phyloP scores from a whole-genome alignment of 2,329 filamentous ascomycete genomes.

The Botryotinia globosa region DNA sequence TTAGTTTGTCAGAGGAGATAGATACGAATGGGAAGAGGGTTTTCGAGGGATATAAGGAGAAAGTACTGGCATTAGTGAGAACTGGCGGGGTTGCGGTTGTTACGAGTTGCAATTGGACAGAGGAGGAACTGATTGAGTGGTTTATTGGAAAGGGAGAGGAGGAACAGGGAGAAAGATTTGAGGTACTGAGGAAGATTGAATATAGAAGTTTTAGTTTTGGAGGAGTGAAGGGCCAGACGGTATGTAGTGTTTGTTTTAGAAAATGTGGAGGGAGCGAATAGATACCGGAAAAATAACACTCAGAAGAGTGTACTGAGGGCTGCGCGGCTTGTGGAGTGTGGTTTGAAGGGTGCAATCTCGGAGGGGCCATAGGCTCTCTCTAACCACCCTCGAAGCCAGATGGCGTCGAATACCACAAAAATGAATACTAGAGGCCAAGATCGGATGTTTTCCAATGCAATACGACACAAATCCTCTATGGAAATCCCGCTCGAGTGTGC shows the following conservation, averaged over 20 bases:
- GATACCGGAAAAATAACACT: neutral
- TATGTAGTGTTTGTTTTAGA: slow-evolving; percentile 81
- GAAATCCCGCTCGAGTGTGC: neutral
- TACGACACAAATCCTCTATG: too few relatives aligned
- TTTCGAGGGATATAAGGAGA: slow-evolving; percentile 71
- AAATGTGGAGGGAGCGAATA: slow-evolving; percentile 37
- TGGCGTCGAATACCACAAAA: too few relatives aligned
- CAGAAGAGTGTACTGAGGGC: neutral
- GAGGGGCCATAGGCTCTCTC: too few relatives aligned
- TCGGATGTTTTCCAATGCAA: too few relatives aligned
- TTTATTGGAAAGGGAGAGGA: slow-evolving; percentile 56
- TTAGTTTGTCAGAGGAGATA: slow-evolving; percentile 66
- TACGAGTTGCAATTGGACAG: slow-evolving; percentile 98
- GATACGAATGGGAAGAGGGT: slow-evolving; percentile 56
- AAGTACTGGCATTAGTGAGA: slow-evolving; percentile 66
- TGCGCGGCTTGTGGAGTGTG: neutral
- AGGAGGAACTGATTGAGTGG: slow-evolving; percentile 78
- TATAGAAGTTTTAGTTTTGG: slow-evolving; percentile 90
- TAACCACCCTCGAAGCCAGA: neutral
- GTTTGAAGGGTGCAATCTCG: neutral
- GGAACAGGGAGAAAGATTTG: slow-evolving; percentile 29
- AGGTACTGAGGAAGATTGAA: slow-evolving; percentile 65
- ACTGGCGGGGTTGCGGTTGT: slow-evolving; percentile 73
- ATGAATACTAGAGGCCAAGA: too few relatives aligned
- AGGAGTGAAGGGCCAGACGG: slow-evolving; percentile 81